Base-by-base conservation (phyloP, 2,329 filamentous ascomycete genomes). In the Penicillium sp. region DNA sequence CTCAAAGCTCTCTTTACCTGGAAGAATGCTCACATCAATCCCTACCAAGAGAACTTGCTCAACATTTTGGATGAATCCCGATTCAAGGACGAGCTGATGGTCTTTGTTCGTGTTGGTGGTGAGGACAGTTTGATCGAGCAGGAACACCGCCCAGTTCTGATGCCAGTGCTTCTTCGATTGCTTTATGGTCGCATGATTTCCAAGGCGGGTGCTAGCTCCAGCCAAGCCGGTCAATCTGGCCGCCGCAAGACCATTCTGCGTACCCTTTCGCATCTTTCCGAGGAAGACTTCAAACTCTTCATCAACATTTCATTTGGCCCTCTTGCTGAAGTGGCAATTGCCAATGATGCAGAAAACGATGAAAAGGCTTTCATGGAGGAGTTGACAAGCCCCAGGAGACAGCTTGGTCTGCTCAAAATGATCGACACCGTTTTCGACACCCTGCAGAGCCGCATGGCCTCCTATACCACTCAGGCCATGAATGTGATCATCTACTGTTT, bases 351-450 rank as follows among this genome's bases (percentile, higher is more conserved):
- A 1, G 70, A 78, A 5, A 70, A 87, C 7, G 78, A 84, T 2
- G 81, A 86, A 54, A 80, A 84, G 59, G 73, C 83, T 0, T 85
- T 93, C 53, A 75, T 82, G 1, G 78, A 83, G 30, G 86, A 91
- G 49, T 65, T 90, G 13, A 79, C 93, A 28, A 85, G 86, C 17
- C 79, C 85, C 12, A 87, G 93, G 70, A 95, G 93, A 76, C 94
- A 97, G 76, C 86, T 95, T 61, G 95, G 96, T 81, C 88, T 97
- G 73, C 81, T 97, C 56, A 96, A 96, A 73, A 95, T 98, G 92
- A 84, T 95, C 54, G 89, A 93, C 62, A 88, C 94, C 12, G 87
- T 98, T 74, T 88, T 98, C 62, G 90, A 90, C 60, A 92, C 95
- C 57, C 85, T 98, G 38, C 92, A 93, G 57, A 87, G 85, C 5